phyloP scores from a whole-genome alignment of 1,284 basidiomycete species.

The Volvariella volvacea region DNA sequence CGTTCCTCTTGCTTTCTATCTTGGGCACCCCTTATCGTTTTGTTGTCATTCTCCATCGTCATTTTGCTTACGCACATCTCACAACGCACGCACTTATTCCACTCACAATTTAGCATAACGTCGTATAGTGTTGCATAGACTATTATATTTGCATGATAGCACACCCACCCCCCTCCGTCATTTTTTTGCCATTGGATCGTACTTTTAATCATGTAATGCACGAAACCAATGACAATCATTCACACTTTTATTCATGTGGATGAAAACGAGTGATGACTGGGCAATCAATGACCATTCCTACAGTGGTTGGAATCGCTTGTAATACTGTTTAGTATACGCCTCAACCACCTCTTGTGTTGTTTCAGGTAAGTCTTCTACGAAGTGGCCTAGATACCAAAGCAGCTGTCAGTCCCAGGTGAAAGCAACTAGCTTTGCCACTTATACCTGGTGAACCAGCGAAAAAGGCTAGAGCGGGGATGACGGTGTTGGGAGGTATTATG shows the following conservation, averaged over 20 bases:
- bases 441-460: constrained; percentile 89
- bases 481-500: constrained; percentile 87
- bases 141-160: background rate
- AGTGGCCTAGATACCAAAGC: constrained; percentile 47
- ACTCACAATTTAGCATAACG: constrained; percentile 5
- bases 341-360: constrained; percentile 82
- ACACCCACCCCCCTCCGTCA: constrained; percentile 8
- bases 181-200: constrained; percentile 4
- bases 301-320: constrained; percentile 37
- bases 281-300: too few relatives aligned
- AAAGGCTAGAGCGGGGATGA: constrained; percentile 82
- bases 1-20: constrained; percentile 3
- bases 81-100: background rate
- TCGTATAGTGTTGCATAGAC: too few relatives aligned
- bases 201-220: constrained; percentile 8
- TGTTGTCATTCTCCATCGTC: background rate
- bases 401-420: background rate
- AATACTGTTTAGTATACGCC: constrained; percentile 65
- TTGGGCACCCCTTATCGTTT: constrained; percentile 3
- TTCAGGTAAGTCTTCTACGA: constrained; percentile 83
- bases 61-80: constrained; percentile 4
- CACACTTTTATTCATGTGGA: too few relatives aligned
- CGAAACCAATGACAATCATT: constrained; percentile 7
- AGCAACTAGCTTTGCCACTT: constrained; percentile 1
- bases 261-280: too few relatives aligned